Evolutionary conservation across 163 green algal genomes (phyloP).

Genomic region (Coccomyxa subellipsoidea): DNA sequence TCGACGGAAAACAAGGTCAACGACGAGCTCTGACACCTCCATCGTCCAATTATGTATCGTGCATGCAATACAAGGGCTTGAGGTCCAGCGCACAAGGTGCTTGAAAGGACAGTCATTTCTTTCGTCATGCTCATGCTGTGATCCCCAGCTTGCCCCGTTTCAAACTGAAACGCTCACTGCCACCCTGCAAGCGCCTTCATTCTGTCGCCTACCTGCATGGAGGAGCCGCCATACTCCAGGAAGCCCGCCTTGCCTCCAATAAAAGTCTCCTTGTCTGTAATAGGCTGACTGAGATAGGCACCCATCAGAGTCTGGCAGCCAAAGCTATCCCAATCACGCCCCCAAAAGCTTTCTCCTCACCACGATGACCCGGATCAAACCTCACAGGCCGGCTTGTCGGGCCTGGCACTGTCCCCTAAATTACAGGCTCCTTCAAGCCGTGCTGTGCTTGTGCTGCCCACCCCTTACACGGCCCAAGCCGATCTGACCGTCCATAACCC

Average conservation of each 20-base stretch:
- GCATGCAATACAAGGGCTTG: background rate
- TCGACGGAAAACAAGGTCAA: conserved; percentile 5
- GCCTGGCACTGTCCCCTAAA: background rate
- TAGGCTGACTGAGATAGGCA: conserved; percentile 73
- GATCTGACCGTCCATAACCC: background rate
- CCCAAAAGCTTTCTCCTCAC: background rate
- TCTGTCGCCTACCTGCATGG: conserved; percentile 43
- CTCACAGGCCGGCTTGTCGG: too few relatives aligned
- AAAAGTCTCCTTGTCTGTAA: conserved; percentile 80
- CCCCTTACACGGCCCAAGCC: background rate
- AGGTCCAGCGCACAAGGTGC: background rate
- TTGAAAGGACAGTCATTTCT: background rate
- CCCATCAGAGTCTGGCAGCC: conserved; percentile 54
- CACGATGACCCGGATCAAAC: background rate
- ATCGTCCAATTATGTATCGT: background rate
- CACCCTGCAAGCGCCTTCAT: background rate
- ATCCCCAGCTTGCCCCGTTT: background rate
- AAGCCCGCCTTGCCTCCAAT: conserved; percentile 20
- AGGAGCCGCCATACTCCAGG: conserved; percentile 48
- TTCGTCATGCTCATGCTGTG: background rate
- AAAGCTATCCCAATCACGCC: background rate
- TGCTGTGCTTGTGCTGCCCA: background rate
- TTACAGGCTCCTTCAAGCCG: background rate
- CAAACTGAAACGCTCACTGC: too few relatives aligned
- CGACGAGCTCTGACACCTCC: background rate